Conservation (phyloP, 768 basidiomycete species). For the Nidula microcarpa region DNA sequence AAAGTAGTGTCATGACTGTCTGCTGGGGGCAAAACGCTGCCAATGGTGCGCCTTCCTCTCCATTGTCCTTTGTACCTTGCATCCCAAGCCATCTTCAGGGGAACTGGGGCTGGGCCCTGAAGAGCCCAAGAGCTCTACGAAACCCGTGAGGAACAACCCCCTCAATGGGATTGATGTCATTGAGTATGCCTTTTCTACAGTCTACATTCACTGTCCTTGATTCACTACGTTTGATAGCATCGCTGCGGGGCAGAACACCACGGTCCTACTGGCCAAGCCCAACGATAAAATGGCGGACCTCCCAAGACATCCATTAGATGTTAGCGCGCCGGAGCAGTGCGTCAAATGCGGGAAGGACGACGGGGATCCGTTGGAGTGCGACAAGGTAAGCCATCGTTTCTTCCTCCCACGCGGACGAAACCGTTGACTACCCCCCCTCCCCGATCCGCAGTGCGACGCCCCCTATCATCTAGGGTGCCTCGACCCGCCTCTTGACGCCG, state of each 20-base stretch:
- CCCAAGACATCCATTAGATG: slow-evolving; percentile 74
- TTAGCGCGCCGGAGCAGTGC: slow-evolving; percentile 66
- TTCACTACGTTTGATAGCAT: slow-evolving; percentile 41
- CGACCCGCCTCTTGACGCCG: slow-evolving; percentile 64
- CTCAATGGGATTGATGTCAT: slow-evolving; percentile 80
- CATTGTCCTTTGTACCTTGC: not conserved
- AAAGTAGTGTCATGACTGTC: slow-evolving; percentile 76
- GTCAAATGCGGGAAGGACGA: slow-evolving; percentile 67
- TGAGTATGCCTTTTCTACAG: slow-evolving; percentile 40
- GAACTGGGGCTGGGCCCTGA: slow-evolving; percentile 82
- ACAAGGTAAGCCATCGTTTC: slow-evolving; percentile 56
- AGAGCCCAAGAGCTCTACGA: slow-evolving; percentile 84
- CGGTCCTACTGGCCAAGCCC: slow-evolving; percentile 76
- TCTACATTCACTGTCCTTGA: not conserved
- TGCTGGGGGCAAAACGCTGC: slow-evolving; percentile 85
- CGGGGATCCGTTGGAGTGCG: slow-evolving; percentile 83
- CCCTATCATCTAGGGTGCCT: slow-evolving; percentile 87
- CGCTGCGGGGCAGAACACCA: slow-evolving; percentile 84
- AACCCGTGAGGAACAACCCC: slow-evolving; percentile 67
- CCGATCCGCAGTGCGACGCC: slow-evolving; percentile 66
- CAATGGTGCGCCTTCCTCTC: slow-evolving; percentile 47
- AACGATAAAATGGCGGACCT: slow-evolving; percentile 73
- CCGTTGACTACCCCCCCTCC: not conserved
- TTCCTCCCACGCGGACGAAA: not conserved
- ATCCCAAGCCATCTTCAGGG: slow-evolving; percentile 26